Evolutionary conservation across 2,329 filamentous ascomycete genomes (phyloP).

Genomic region (Hymenoscyphus linearis): DNA sequence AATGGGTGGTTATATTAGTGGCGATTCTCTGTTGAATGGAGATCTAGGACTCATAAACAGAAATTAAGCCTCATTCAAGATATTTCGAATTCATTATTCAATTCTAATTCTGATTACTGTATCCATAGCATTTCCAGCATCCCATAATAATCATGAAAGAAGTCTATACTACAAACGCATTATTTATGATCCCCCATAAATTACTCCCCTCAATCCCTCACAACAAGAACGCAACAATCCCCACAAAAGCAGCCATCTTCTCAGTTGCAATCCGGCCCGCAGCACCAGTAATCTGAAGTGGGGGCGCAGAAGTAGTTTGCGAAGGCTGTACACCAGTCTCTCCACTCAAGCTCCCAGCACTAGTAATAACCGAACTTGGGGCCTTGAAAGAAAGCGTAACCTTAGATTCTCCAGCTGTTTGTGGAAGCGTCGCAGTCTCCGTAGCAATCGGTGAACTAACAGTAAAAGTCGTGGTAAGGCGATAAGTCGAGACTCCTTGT

Average conservation of each 20-base stretch:
- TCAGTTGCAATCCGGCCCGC: slow-evolving; percentile 1
- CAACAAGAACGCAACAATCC: slow-evolving; percentile 1
- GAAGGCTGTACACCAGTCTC: neutral
- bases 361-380: neutral
- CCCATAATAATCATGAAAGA: neutral
- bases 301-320: neutral
- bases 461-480: neutral
- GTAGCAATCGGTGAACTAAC: neutral
- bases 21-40: no score
- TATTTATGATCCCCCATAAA: neutral
- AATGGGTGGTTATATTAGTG: no score
- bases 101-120: neutral
- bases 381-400: neutral
- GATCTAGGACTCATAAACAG: no score
- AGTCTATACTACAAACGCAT: neutral
- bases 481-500: neutral
- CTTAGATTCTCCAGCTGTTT: neutral
- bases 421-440: neutral
- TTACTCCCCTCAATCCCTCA: neutral
- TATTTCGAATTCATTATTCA: neutral
- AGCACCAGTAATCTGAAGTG: neutral
- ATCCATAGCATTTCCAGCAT: neutral
- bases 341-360: no score
- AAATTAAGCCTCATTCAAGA: no score
- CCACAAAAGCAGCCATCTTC: slow-evolving; percentile 3